These are phyloP conservation scores for Rhizopus arrhizus DNA, from an alignment of 371 early-diverging fungal genomes.

Conservation along the genomic window DNA sequence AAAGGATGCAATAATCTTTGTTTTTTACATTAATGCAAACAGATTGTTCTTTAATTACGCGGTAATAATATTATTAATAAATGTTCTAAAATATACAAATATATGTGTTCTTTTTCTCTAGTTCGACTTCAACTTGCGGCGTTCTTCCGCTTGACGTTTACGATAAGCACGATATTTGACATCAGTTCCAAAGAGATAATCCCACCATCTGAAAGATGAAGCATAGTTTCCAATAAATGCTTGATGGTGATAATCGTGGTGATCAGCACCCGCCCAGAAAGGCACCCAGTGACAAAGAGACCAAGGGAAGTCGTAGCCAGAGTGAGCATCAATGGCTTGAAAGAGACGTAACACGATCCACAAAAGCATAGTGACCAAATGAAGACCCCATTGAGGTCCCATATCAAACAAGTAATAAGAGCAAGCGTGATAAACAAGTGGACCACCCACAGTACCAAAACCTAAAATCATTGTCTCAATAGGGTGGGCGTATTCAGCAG, in stretches of 20 bases:
- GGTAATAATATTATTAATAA: not conserved
- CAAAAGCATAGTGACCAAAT: slow-evolving; percentile 75
- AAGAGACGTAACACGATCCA: slow-evolving; percentile 84
- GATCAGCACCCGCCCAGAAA: slow-evolving; percentile 84
- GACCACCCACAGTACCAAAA: slow-evolving; percentile 77
- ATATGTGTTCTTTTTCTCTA: slow-evolving; percentile 1
- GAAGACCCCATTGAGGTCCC: slow-evolving; percentile 65
- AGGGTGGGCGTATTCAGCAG: slow-evolving; percentile 89
- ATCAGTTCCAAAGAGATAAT: slow-evolving; percentile 82
- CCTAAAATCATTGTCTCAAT: slow-evolving; percentile 79
- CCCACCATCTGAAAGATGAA: slow-evolving; percentile 85
- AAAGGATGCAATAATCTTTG: no score
- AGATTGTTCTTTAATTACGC: no score
- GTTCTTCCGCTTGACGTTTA: slow-evolving; percentile 43
- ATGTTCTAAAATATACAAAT: not conserved
- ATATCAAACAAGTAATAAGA: slow-evolving; percentile 19
- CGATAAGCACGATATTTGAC: slow-evolving; percentile 71
- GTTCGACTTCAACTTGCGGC: slow-evolving; percentile 15
- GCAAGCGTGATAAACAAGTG: slow-evolving; percentile 54
- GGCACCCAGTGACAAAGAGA: slow-evolving; percentile 78
- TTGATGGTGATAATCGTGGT: slow-evolving; percentile 86
- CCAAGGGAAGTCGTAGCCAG: slow-evolving; percentile 96
- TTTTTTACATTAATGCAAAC: no score
- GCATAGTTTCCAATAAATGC: slow-evolving; percentile 84
- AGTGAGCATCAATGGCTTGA: slow-evolving; percentile 91